Evolutionary conservation across 345 rosid species (phyloP), one percentile per base, ranked within the genome.

Genomic region (Pseudoturritis turrita): DNA sequence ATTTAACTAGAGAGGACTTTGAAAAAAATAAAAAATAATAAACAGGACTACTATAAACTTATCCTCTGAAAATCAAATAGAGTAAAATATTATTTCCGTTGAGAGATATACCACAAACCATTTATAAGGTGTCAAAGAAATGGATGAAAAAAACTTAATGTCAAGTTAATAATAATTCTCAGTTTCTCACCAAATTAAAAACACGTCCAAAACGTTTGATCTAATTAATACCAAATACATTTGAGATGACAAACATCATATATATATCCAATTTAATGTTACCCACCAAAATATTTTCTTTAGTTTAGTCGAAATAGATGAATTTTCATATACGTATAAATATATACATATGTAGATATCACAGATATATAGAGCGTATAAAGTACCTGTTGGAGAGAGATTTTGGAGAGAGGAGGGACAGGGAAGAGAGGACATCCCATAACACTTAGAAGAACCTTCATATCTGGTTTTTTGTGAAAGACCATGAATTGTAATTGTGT

Each of bases 351-450:
- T 54, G 29, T 25, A 8, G 3, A 26, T 25, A 23, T 21, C 12
- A 19, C 21, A 6, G 4, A 26, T 9, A n/a, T 4, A 19, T 35
- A 47, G 4, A 28, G 10, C 51, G 52, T 43, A 54, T 54, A 47
- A 46, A 58, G 22, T 53, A 85, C 96, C 88, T 88, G 77, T 39
- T 82, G 80, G 28, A 78, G 65, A 75, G 87, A 63, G 40, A 67
- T 71, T 47, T 85, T 77, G 41, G 84, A 80, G 56, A 67, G 81
- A 57, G 81, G 57, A 44, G 90, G 76, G 55, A 88, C 83, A 13
- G 97, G 97, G 72, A 91, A 91, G 68, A 91, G 97, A 69, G 97
- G 97, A 76, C 97, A 91, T 44, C 86, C 97, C 31, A 91, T 83
- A 75, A 91, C 95, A 73, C 97, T 87, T 3, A 91, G 68, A 62